Base-by-base conservation (phyloP, 768 basidiomycete genomes). In the Kwoniella newhampshirensis region DNA sequence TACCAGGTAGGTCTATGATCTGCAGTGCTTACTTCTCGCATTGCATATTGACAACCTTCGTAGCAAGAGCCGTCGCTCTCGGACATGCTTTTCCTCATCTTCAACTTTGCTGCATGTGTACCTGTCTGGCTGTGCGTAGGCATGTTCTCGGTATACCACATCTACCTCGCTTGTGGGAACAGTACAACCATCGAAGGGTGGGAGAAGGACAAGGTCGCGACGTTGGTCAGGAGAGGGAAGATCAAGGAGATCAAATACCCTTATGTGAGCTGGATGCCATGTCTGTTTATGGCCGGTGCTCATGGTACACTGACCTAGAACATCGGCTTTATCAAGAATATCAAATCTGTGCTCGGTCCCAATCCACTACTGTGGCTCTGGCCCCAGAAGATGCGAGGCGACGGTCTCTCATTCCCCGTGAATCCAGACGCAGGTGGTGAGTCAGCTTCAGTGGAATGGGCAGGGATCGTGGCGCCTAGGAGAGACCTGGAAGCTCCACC, bases 201-300 rank as follows among this genome's bases (percentile, higher is more conserved):
- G 89, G 96, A 99, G 76, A 98, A 98, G 77, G 92, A 98, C 70
- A 93, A 88, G 76, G 91, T 85, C 1, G 87, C 91, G 4, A 87
- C 84, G 0, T 81, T 99, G 65, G 84, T 89, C 48, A 83, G 87
- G 18, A 80, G 87, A 55, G 94, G 93, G 4, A 89, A 88, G 75
- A 87, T 97, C 55, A 84, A 81, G 48, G 87, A 91, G 78, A 88
- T 93, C 67, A 91, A 88, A 75, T 98, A 92, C 72, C 96, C 94
- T 51, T 98, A 97, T 75, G 91, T 89, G 75, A 63, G 85, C 73
- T 35, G 13, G 25, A 68, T 36, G 54, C 6, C 23, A 13, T n/a
- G n/a, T n/a, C n/a, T 43, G 41, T 18, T 43, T 20, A 43, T 21
- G 5, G 21, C 17, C 42, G 21, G 17, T n/a, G 40, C 40, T n/a